Conservation (phyloP, 2,329 filamentous ascomycete species). For the Clonostachys rhizophaga region DNA sequence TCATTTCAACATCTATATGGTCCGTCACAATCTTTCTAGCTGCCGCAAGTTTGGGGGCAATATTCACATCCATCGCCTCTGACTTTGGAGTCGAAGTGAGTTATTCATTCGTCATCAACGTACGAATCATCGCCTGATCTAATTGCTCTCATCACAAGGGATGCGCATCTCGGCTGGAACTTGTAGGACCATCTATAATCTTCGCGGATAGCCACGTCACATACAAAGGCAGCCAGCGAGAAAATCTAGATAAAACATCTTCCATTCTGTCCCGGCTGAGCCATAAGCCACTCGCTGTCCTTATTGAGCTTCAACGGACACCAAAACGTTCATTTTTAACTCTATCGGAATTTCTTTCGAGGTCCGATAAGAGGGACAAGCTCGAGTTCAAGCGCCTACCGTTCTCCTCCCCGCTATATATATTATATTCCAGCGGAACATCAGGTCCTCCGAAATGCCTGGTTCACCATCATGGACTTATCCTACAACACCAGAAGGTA, state of each 20-base stretch:
- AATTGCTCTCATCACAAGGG: background rate
- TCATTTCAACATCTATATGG: background rate
- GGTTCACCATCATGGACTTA: conserved; percentile 1
- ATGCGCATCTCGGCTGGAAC: background rate
- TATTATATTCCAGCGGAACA: conserved; percentile 1
- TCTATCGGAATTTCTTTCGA: background rate
- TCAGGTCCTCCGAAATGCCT: conserved; percentile 1
- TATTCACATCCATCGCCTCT: conserved; percentile 1
- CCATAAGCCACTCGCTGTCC: background rate
- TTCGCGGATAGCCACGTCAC: background rate
- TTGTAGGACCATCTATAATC: background rate
- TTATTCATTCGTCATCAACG: background rate
- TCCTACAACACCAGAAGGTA: background rate
- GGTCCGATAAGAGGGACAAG: background rate
- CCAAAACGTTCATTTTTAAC: background rate
- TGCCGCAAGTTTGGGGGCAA: background rate
- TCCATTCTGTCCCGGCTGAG: background rate
- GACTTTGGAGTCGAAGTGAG: background rate
- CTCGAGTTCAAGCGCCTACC: background rate
- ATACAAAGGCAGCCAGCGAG: background rate
- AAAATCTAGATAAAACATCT: background rate
- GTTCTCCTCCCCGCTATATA: background rate
- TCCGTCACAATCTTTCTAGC: background rate
- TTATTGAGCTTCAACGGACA: background rate
- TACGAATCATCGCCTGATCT: too few relatives aligned